Evolutionary conservation across 805 yeast genomes (phyloP).

Genomic region (Monosporozyma aerobia): DNA sequence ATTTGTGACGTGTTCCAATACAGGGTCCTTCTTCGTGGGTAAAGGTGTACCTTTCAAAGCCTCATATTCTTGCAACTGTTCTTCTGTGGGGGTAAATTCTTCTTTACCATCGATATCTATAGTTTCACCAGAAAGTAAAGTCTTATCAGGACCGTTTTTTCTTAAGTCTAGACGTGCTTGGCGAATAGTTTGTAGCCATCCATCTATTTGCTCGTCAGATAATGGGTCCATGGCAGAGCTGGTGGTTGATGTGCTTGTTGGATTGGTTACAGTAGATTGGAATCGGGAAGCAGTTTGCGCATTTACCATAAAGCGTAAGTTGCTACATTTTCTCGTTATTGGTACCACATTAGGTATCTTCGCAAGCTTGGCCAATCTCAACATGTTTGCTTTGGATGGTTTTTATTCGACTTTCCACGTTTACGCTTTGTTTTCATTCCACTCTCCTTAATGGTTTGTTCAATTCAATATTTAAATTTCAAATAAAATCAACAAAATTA

Average conservation of each 20-base stretch:
- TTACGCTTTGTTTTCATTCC: too few relatives aligned
- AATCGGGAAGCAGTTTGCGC: background rate
- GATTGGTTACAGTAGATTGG: background rate
- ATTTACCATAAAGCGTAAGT: too few relatives aligned
- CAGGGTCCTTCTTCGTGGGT: slow-evolving; percentile 60
- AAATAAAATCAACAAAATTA: too few relatives aligned
- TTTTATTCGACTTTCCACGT: too few relatives aligned
- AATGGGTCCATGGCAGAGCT: background rate
- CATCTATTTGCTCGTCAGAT: slow-evolving; percentile 32
- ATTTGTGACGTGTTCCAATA: slow-evolving; percentile 68
- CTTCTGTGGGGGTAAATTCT: slow-evolving; percentile 49
- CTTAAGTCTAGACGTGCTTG: slow-evolving; percentile 32
- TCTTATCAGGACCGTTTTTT: slow-evolving; percentile 32
- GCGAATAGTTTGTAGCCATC: slow-evolving; percentile 35
- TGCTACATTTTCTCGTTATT: background rate
- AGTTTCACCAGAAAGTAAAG: slow-evolving; percentile 33
- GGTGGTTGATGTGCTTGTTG: background rate
- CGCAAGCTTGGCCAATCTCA: background rate
- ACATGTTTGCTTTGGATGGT: background rate
- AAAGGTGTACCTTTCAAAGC: slow-evolving; percentile 41
- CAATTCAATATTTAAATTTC: too few relatives aligned
- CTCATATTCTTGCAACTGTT: slow-evolving; percentile 52
- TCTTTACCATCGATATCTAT: slow-evolving; percentile 24
- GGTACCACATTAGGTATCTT: background rate
- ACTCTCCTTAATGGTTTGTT: too few relatives aligned